Evolutionary conservation across 257 asterid species (phyloP).

Genomic region (Nicotiana paniculata): DNA sequence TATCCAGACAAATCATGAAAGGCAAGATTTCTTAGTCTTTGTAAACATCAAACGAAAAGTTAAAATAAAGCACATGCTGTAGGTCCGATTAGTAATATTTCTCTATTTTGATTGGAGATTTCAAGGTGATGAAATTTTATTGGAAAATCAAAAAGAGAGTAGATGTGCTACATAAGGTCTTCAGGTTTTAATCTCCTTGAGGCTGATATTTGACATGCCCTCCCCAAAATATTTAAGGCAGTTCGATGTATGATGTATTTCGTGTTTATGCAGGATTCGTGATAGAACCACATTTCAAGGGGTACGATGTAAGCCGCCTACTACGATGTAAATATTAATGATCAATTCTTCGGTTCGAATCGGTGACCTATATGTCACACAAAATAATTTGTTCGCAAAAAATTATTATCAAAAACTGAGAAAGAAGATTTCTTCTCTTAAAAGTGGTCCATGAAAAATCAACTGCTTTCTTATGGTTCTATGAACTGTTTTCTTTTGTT

Average conservation of each 20-base stretch:
- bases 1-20: not conserved
- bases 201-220: not conserved
- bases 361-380: no score
- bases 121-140: not conserved
- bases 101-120: not conserved
- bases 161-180: not conserved
- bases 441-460: not conserved
- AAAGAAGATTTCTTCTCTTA: not conserved
- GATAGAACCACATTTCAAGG: accelerated
- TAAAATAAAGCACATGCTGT: not conserved
- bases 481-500: no score
- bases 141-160: not conserved
- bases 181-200: not conserved
- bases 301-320: no score
- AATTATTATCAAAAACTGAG: not conserved
- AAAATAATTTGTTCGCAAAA: not conserved
- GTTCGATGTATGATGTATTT: no score
- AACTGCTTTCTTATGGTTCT: not conserved
- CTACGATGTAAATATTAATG: accelerated
- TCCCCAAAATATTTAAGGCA: not conserved
- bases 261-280: accelerated
- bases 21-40: no score
- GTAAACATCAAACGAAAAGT: not conserved
- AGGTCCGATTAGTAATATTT: not conserved
- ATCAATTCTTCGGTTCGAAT: no score